Base-by-base conservation (phyloP, 345 rosid genomes). In the Eucalyptus regnans region DNA sequence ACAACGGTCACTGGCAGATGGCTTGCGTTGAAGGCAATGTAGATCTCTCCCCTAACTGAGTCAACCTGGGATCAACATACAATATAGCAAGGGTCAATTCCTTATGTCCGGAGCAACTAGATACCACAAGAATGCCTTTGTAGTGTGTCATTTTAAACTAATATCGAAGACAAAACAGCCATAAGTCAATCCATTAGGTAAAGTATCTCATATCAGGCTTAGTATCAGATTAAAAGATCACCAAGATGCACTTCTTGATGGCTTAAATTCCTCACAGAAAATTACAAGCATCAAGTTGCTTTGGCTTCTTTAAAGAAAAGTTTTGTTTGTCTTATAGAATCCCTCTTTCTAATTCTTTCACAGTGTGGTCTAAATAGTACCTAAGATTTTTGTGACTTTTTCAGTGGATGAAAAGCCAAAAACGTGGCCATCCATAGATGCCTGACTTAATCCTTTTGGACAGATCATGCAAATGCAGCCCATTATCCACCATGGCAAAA, bases 1-100 rank as follows among this genome's bases (percentile, higher is more conserved):
- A 94, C 58, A 50, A 96, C 87, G 33, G 89, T 92, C 56, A 93
- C 95, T 5, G 98, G 93, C 90, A 95, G 88, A 89, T 96, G 98
- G 89, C 96, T 95, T 23, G 98, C 89, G 89, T 96, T 98, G 89
- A 98, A 96, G 27, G 95, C 99, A 22, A 96, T 89, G 86, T 97
- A 97, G 91, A 97, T 94, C 92, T 97, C 98, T 86, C 92, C 91
- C 94, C 96, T 96, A 88, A 93, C 95, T 3, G 96, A 90, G 90
- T 96, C 99, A 7, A 92, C 90, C 99, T 97, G 96, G 87, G 58
- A 46, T 27, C 51, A 89, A 44, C 33, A 43, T 27, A 83, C 29
- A 76, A 76, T 76, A 37, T 20, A 5, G 83, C 83, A 37, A 71
- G 46, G 83, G 22, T 71, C 46, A 71, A 33, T 37, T 43, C 81